Conservation (phyloP, 805 yeast species). For the Yarrowia sp. region DNA sequence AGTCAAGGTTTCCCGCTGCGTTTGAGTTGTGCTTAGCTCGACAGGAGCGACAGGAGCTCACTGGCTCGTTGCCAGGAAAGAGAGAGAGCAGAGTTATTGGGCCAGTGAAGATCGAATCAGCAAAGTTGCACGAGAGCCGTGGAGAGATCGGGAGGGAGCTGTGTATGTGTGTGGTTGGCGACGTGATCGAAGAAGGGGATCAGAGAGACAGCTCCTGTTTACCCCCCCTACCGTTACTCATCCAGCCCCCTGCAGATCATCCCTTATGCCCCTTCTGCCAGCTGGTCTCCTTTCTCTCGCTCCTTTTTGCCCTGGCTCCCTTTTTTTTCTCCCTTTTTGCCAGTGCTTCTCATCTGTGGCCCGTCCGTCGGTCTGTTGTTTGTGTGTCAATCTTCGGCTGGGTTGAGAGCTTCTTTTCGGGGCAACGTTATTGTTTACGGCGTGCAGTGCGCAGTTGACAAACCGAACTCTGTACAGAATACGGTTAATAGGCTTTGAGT, state of each 20-base stretch:
- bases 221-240: not conserved
- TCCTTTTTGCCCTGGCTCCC: conserved; percentile 10
- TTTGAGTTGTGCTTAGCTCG: conserved; percentile 25
- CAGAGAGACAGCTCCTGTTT: not conserved
- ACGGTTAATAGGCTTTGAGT: conserved; percentile 13
- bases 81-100: conserved; percentile 6
- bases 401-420: conserved; percentile 35
- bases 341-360: conserved; percentile 1
- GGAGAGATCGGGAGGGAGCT: not conserved
- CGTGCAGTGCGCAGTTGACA: conserved; percentile 12
- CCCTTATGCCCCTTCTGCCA: not conserved
- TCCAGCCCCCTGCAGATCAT: conserved; percentile 38
- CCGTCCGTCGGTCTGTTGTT: conserved; percentile 21
- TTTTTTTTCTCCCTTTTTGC: conserved; percentile 6
- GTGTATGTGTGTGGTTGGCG: no score
- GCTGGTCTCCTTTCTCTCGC: no score
- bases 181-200: no score
- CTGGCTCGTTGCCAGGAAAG: conserved; percentile 7
- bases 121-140: conserved; percentile 31
- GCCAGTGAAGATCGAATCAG: conserved; percentile 10
- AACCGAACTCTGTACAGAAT: not conserved
- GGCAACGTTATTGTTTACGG: conserved; percentile 34
- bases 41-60: conserved; percentile 31
- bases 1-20: conserved; percentile 4
- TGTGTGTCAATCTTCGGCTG: conserved; percentile 21